Conservation (phyloP, 441 rosid species). For the Lepidium campestre region DNA sequence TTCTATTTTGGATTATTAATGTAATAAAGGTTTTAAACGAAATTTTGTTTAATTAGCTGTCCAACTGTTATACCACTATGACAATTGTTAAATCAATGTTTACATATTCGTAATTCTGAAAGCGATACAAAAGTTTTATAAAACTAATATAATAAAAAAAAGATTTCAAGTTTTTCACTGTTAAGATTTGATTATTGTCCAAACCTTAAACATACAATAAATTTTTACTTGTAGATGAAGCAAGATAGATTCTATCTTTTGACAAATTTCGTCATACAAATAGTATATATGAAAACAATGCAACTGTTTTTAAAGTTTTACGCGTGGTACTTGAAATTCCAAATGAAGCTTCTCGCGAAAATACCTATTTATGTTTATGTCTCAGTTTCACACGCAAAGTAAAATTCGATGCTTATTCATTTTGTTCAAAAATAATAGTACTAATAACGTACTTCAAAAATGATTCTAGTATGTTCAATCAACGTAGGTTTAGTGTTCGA, state of each 20-base stretch:
- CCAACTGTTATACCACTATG: background rate
- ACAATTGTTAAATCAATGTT: background rate
- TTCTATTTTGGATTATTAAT: background rate
- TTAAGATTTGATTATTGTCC: background rate
- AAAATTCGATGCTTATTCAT: background rate
- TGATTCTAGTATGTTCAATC: slow-evolving; percentile 1
- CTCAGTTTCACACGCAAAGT: slow-evolving; percentile 24
- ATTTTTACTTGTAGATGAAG: slow-evolving; percentile 10
- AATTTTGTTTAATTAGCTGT: background rate
- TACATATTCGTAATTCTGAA: background rate
- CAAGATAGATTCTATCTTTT: slow-evolving; percentile 2
- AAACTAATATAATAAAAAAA: background rate
- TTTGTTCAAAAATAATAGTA: background rate
- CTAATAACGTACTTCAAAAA: background rate
- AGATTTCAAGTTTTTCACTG: too few relatives aligned
- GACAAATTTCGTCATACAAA: background rate
- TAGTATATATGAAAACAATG: slow-evolving; percentile 22
- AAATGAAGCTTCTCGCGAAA: slow-evolving; percentile 9
- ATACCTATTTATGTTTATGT: slow-evolving; percentile 7
- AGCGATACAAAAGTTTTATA: background rate
- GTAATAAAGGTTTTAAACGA: background rate
- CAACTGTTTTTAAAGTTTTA: slow-evolving; percentile 4
- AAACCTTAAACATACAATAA: slow-evolving; percentile 11
- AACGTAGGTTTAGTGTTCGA: slow-evolving; percentile 2
- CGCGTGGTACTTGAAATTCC: slow-evolving; percentile 10